Conservation (phyloP, 75 land plant species). For the Chamaecyparis obtusa region DNA sequence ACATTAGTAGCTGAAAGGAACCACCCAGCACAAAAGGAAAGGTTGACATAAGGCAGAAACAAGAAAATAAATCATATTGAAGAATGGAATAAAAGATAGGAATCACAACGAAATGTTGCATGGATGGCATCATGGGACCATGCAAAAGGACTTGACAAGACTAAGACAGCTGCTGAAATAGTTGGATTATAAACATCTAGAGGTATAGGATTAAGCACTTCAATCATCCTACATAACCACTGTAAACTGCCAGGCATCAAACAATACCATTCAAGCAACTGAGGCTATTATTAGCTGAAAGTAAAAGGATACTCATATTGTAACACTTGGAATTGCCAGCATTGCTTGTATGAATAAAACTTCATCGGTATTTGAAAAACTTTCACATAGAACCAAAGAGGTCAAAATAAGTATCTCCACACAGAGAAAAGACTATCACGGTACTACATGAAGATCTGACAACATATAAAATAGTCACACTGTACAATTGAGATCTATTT, state of each 20-base stretch:
- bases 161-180: not conserved
- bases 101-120: not conserved
- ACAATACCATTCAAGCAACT: not conserved
- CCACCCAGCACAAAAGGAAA: not conserved
- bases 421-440: not conserved
- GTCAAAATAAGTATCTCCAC: not conserved
- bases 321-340: not conserved
- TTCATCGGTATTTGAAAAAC: not conserved
- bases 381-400: not conserved
- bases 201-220: not conserved
- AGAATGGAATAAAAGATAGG: not conserved
- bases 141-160: not conserved
- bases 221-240: not conserved
- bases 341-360: not conserved
- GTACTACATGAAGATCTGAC: not conserved
- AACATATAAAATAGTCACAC: not conserved
- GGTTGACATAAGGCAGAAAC: not conserved
- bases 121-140: not conserved
- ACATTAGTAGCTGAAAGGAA: too few species aligned
- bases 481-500: not conserved
- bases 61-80: not conserved
- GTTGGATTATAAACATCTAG: not conserved
- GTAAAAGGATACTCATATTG: not conserved
- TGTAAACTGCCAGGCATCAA: not conserved
- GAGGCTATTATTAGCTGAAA: not conserved